Base-by-base conservation (phyloP, 2,329 filamentous ascomycete species). In the Ophiostoma populinum region DNA sequence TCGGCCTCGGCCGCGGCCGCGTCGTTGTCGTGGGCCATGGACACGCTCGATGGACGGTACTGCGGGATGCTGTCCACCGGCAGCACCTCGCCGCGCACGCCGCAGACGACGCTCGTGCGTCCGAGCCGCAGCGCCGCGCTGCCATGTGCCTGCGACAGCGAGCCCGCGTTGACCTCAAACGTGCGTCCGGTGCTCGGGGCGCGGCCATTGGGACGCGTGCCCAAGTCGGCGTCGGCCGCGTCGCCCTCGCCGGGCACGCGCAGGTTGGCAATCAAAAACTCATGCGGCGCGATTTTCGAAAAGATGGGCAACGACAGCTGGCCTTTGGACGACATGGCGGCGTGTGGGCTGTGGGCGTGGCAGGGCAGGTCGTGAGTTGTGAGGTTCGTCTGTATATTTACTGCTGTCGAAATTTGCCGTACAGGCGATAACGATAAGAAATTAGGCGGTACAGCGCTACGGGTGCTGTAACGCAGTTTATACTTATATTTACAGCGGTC, bases 91-190 rank as follows among this genome's bases (percentile, higher is more conserved):
- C 68, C 86, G 29, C 87, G 74, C 15, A 98, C 74, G 38, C 87
- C 90, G 51, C 86, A 94, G 24, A 98, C 86, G n/a, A 86, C 82
- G 1, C 83, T 85, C 1, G 87, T 95, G 54, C 92, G 82, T 31
- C 90, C 90, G 34, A 80, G 63, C 24, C 90, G 73, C 33, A 95
- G 80, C 0, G 95, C 77, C 1, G 87, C 79, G 47, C 82, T 92
- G 34, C 90, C 90, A 51, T 92, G 77, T 37, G 83, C 79, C 54
- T 98, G 85, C 1, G 83, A 81, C 33, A 98, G 63, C 16, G 82
- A 90, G 18, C 80, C 80, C 0, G 74, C 73, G 55, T 94, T 90
- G 46, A 90, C 65, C 22, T 75, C 73, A n/a, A 80, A 74, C 16
- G 64, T 54, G 29, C 90, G 76, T 39, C 75, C 71, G 47, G 86